Evolutionary conservation across 2,329 filamentous ascomycete genomes (phyloP).

Genomic region (Ceratocystis eucalypticola): DNA sequence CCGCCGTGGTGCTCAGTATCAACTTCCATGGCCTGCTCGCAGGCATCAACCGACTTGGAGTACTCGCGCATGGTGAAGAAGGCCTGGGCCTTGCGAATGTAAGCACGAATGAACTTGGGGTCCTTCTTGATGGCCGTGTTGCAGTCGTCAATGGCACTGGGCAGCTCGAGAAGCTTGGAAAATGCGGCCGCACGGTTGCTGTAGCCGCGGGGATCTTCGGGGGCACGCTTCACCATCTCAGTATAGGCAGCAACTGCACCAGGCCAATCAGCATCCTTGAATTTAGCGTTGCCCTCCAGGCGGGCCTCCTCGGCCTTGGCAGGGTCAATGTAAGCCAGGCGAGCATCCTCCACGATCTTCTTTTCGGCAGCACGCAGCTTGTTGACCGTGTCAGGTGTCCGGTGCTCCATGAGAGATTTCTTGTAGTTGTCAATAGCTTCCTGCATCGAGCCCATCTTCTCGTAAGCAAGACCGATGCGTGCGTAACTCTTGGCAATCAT

Average conservation of each 20-base stretch:
- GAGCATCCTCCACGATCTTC: slow-evolving; percentile 61
- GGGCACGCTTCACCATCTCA: slow-evolving; percentile 94
- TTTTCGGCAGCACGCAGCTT: slow-evolving; percentile 90
- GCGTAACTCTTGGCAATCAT: slow-evolving; percentile 96
- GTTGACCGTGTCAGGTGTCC: slow-evolving; percentile 80
- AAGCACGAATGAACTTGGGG: slow-evolving; percentile 83
- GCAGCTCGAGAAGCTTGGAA: slow-evolving; percentile 93
- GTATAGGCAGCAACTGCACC: slow-evolving; percentile 85
- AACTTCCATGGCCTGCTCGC: slow-evolving; percentile 63
- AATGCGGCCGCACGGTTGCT: slow-evolving; percentile 95
- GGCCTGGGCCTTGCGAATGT: slow-evolving; percentile 90
- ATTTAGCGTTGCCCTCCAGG: slow-evolving; percentile 88
- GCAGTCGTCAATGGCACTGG: slow-evolving; percentile 84
- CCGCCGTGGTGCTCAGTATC: slow-evolving; percentile 56
- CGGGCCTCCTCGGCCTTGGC: slow-evolving; percentile 90
- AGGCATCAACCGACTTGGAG: slow-evolving; percentile 83
- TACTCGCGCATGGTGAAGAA: slow-evolving; percentile 98
- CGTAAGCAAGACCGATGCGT: slow-evolving; percentile 84
- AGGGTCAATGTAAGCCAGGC: slow-evolving; percentile 72
- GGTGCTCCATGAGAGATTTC: slow-evolving; percentile 89
- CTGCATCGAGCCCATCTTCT: slow-evolving; percentile 69
- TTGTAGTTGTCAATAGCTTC: slow-evolving; percentile 83
- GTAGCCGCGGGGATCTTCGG: slow-evolving; percentile 85
- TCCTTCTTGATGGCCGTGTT: slow-evolving; percentile 84
- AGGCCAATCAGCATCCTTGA: slow-evolving; percentile 94